Conservation (phyloP, 495 filamentous ascomycete species). For the Lepidopterella palustris region DNA sequence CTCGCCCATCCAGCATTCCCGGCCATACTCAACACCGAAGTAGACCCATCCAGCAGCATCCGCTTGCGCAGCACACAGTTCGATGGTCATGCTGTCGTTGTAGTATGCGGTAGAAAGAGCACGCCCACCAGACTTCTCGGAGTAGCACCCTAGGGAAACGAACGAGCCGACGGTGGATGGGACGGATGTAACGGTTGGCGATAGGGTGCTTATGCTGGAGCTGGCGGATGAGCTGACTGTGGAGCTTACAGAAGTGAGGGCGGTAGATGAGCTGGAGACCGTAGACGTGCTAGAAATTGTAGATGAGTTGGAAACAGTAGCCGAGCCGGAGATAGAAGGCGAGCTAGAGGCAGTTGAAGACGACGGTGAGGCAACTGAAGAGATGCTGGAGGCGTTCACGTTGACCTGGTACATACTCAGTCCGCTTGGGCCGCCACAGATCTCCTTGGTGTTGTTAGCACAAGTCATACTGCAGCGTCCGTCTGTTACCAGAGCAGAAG, state of each 20-base stretch:
- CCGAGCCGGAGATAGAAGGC: background rate
- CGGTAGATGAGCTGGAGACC: background rate
- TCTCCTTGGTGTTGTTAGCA: slow-evolving; percentile 31
- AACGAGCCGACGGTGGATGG: background rate
- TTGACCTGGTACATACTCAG: slow-evolving; percentile 7
- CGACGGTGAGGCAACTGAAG: background rate
- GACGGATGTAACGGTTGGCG: background rate
- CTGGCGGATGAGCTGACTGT: background rate
- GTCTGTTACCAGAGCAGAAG: slow-evolving; percentile 24
- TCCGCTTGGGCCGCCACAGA: slow-evolving; percentile 11
- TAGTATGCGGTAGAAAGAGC: background rate
- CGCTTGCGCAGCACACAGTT: slow-evolving; percentile 9
- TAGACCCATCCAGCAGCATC: background rate
- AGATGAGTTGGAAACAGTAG: background rate
- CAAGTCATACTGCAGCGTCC: slow-evolving; percentile 45
- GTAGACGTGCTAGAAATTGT: too few species aligned
- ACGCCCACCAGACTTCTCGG: slow-evolving; percentile 1
- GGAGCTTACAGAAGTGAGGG: background rate
- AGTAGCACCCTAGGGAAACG: background rate
- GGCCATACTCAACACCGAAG: slow-evolving; percentile 13
- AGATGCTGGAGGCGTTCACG: background rate
- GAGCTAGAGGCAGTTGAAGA: background rate
- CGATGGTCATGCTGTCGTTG: slow-evolving; percentile 11
- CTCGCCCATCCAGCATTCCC: slow-evolving; percentile 12
- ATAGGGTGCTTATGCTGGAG: background rate